Evolutionary conservation across 495 filamentous ascomycete species (phyloP).

Genomic region (Chaetomidium leptoderma): DNA sequence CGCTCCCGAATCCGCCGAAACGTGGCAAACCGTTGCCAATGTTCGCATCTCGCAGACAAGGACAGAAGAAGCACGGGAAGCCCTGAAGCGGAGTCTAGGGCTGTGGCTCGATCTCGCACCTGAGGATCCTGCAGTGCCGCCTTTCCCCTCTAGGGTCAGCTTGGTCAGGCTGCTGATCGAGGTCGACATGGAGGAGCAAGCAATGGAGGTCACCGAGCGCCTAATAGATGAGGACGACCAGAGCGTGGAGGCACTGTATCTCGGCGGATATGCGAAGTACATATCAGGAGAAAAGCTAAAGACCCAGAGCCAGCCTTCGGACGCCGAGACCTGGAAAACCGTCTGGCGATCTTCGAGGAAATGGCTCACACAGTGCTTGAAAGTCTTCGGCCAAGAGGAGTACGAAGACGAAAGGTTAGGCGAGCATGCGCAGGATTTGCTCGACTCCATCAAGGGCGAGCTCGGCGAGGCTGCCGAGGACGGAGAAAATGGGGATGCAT

Average conservation of each 20-base stretch:
- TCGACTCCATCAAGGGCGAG: conserved; percentile 50
- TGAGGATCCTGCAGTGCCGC: conserved; percentile 62
- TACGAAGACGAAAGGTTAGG: conserved; percentile 69
- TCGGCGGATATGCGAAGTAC: conserved; percentile 88
- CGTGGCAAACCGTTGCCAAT: conserved; percentile 88
- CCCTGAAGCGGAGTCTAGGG: conserved; percentile 68
- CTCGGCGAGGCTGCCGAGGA: conserved; percentile 51
- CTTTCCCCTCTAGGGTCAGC: conserved; percentile 78
- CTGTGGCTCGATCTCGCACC: conserved; percentile 73
- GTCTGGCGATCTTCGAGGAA: conserved; percentile 56
- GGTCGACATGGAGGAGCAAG: conserved; percentile 75
- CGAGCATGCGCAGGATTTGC: conserved; percentile 61
- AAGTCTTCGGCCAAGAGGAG: conserved; percentile 56
- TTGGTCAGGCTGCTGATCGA: conserved; percentile 85
- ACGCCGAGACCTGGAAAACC: conserved; percentile 43
- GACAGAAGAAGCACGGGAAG: conserved; percentile 70
- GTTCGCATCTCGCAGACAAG: conserved; percentile 84
- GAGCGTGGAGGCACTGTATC: conserved; percentile 93
- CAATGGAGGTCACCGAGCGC: conserved; percentile 77
- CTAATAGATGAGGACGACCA: conserved; percentile 83
- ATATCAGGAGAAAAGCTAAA: conserved; percentile 67
- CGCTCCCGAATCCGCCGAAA: conserved; percentile 69
- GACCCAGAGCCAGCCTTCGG: conserved; percentile 28
- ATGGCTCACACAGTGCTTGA: conserved; percentile 57
- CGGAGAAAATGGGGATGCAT: conserved; percentile 49